These are phyloP conservation scores for Nothopassalora personata DNA, from an alignment of 2,329 filamentous ascomycete genomes.

Conservation along the genomic window DNA sequence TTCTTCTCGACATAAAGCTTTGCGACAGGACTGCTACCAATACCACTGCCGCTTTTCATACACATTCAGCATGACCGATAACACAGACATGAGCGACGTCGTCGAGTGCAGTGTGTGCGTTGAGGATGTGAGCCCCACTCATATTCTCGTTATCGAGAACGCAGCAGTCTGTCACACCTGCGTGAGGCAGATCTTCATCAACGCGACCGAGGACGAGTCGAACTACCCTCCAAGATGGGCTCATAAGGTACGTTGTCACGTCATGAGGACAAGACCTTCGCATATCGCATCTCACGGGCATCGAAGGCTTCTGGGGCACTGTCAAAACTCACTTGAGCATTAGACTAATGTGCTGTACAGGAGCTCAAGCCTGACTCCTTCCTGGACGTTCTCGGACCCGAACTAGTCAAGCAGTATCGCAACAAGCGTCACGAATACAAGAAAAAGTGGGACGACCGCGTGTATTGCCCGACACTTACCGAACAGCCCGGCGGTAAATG, in stretches of 20 bases:
- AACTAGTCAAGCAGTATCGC: slow-evolving; percentile 2
- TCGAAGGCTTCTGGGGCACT: too few relatives aligned
- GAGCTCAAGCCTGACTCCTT: slow-evolving; percentile 6
- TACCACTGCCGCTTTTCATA: too few relatives aligned
- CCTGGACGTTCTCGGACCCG: slow-evolving; percentile 2
- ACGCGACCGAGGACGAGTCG: slow-evolving; percentile 10
- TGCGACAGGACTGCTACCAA: too few relatives aligned
- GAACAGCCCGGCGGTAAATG: background rate
- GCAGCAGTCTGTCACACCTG: slow-evolving; percentile 11
- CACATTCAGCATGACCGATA: background rate
- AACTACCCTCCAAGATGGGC: slow-evolving; percentile 16
- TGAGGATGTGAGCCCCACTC: background rate
- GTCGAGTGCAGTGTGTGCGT: slow-evolving; percentile 1
- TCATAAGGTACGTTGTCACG: background rate
- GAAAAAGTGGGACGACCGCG: slow-evolving; percentile 1
- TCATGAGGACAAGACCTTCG: too few relatives aligned
- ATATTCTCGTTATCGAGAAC: background rate
- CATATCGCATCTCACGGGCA: too few relatives aligned
- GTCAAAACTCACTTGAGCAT: too few relatives aligned
- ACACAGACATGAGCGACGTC: background rate
- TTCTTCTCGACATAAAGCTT: background rate
- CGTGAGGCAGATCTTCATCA: slow-evolving; percentile 12
- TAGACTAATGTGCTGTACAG: background rate
- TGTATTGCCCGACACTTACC: background rate
- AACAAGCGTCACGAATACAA: slow-evolving; percentile 11